Percentiles rank a stretch among this genome's conserved stretches.
Conservation (phyloP, 2,329 filamentous ascomycete species). For the Sporothrix pallida region DNA sequence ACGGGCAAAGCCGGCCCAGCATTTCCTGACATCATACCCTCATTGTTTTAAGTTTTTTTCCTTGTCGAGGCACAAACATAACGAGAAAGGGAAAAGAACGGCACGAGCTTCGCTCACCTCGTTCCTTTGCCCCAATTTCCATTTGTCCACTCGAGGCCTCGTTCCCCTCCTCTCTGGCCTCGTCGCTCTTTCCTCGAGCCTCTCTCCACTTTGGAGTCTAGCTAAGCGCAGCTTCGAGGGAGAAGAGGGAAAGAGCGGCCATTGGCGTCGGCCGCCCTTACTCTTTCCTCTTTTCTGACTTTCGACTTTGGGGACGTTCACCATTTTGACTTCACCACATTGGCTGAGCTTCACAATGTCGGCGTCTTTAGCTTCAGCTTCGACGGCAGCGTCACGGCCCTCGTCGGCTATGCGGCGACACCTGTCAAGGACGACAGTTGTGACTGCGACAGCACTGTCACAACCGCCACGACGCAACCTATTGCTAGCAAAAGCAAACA, state of each 20-base stretch:
- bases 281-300: constrained; percentile 5
- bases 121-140: neutral
- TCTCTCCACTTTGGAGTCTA: constrained; percentile 20
- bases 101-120: constrained; percentile 4
- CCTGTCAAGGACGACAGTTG: neutral
- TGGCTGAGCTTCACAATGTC: neutral
- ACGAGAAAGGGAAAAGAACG: constrained; percentile 9
- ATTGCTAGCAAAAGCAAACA: constrained; percentile 31
- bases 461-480: constrained; percentile 35
- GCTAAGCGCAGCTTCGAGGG: constrained; percentile 11
- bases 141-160: constrained; percentile 20
- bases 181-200: neutral
- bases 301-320: neutral
- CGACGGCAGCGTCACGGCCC: neutral
- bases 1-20: constrained; percentile 27
- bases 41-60: neutral
- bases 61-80: too few species aligned
- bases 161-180: constrained; percentile 15
- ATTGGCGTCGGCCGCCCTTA: neutral
- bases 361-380: neutral
- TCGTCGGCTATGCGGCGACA: constrained; percentile 1
- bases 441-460: neutral
- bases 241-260: constrained; percentile 21
- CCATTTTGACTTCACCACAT: neutral
- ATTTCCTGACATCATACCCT: constrained; percentile 22